Conservation (phyloP, 345 rosid species). For the Pistacia vera region DNA sequence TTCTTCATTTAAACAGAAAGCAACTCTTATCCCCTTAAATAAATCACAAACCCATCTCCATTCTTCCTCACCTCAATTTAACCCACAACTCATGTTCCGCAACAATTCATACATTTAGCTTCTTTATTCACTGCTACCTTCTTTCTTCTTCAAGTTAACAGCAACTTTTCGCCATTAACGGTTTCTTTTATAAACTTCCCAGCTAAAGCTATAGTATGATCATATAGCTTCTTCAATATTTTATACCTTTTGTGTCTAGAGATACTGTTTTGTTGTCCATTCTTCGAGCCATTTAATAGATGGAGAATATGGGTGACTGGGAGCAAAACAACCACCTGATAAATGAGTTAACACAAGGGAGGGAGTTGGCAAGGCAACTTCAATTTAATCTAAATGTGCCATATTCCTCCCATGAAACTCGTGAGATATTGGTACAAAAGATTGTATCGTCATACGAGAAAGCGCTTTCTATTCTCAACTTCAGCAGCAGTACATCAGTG, state of each 20-base stretch:
- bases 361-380: constrained; percentile 60
- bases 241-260: too few relatives aligned
- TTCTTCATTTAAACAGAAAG: not conserved
- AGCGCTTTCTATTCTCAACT: constrained; percentile 55
- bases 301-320: constrained; percentile 52
- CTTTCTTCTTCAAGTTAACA: too few relatives aligned
- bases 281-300: not conserved
- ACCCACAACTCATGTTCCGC: not conserved
- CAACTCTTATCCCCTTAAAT: not conserved
- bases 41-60: not conserved
- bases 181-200: too few relatives aligned
- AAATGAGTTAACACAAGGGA: constrained; percentile 60
- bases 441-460: constrained; percentile 65
- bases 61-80: not conserved
- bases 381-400: constrained; percentile 41
- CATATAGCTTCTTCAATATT: too few relatives aligned
- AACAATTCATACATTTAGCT: too few relatives aligned
- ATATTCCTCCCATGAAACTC: constrained; percentile 48
- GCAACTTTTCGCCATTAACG: not conserved
- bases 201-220: too few relatives aligned
- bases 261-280: too few relatives aligned
- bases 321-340: constrained; percentile 47
- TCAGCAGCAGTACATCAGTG: constrained; percentile 9
- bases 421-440: constrained; percentile 42
- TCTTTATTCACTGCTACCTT: too few relatives aligned